phyloP scores from a whole-genome alignment of 208 protist genomes.

The Angomonas ambiguus region DNA sequence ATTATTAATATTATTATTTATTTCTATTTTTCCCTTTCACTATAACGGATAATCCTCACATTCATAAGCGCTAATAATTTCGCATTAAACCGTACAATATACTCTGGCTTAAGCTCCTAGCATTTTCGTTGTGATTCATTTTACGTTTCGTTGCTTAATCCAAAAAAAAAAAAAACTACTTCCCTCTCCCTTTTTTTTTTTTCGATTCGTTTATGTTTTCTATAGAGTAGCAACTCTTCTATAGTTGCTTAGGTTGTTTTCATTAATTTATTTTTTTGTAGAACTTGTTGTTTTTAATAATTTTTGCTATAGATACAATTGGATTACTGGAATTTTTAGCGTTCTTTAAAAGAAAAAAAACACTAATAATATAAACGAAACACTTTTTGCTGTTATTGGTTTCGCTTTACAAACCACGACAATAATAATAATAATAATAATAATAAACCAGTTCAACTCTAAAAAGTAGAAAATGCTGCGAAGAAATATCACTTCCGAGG shows the following conservation, averaged over 20 bases:
- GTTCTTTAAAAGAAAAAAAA: too few species aligned
- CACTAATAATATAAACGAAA: not conserved
- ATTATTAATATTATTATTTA: constrained; percentile 18
- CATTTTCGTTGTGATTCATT: not conserved
- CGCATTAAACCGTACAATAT: not conserved
- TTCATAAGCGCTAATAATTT: not conserved
- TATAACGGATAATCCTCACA: not conserved
- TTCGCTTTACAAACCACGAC: too few species aligned
- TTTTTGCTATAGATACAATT: too few species aligned
- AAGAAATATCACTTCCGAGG: not conserved
- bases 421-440: too few species aligned
- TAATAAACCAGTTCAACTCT: not conserved
- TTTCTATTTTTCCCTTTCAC: constrained; percentile 19
- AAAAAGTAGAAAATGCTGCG: not conserved
- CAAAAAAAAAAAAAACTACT: not conserved
- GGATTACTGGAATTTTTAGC: too few species aligned
- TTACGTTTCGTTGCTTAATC: not conserved
- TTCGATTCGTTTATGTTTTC: too few species aligned
- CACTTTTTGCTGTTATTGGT: too few species aligned
- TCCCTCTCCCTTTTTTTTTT: not conserved
- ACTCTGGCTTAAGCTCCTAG: not conserved
- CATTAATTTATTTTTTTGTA: too few species aligned
- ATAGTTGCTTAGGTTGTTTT: too few species aligned
- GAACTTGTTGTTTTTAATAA: too few species aligned
- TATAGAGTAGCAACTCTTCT: too few species aligned